Conservation (phyloP, 108 stramenopile species). For the Nitzschia sp. region DNA sequence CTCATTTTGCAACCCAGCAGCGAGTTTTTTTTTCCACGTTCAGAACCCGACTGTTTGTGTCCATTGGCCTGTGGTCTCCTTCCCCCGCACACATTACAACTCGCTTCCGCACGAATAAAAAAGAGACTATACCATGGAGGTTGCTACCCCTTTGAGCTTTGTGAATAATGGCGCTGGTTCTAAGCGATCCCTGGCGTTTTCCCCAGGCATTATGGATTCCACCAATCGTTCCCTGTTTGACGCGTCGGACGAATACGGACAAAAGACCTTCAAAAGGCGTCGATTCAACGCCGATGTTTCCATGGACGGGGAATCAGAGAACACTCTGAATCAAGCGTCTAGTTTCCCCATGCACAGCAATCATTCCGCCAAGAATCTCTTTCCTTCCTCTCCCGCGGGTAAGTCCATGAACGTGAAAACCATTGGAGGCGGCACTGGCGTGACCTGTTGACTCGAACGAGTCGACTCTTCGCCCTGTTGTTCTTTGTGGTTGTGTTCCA, state of each 20-base stretch:
- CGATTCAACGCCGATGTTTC: slow-evolving; percentile 46
- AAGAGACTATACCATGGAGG: slow-evolving; percentile 54
- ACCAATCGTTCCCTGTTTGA: slow-evolving; percentile 38
- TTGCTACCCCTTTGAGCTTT: slow-evolving; percentile 69
- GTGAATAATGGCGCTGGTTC: slow-evolving; percentile 37
- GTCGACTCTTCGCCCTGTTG: background rate
- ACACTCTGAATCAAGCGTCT: slow-evolving; percentile 25
- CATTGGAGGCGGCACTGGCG: background rate
- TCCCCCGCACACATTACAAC: too few relatives aligned
- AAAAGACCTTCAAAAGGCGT: slow-evolving; percentile 58
- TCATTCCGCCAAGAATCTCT: slow-evolving; percentile 5
- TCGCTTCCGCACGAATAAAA: background rate
- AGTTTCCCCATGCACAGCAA: slow-evolving; percentile 19
- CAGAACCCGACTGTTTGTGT: too few relatives aligned
- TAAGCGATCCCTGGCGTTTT: slow-evolving; percentile 64
- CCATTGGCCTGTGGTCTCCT: too few relatives aligned
- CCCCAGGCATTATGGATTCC: slow-evolving; percentile 45
- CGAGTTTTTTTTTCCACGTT: too few relatives aligned
- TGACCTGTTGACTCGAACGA: background rate
- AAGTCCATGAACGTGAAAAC: slow-evolving; percentile 5
- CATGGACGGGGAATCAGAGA: slow-evolving; percentile 38
- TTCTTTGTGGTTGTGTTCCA: background rate
- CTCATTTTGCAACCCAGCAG: too few relatives aligned
- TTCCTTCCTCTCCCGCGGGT: slow-evolving; percentile 24
- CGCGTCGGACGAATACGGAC: slow-evolving; percentile 47